Conservation (phyloP, 169 alveolate species). For the Neospora caninum region DNA sequence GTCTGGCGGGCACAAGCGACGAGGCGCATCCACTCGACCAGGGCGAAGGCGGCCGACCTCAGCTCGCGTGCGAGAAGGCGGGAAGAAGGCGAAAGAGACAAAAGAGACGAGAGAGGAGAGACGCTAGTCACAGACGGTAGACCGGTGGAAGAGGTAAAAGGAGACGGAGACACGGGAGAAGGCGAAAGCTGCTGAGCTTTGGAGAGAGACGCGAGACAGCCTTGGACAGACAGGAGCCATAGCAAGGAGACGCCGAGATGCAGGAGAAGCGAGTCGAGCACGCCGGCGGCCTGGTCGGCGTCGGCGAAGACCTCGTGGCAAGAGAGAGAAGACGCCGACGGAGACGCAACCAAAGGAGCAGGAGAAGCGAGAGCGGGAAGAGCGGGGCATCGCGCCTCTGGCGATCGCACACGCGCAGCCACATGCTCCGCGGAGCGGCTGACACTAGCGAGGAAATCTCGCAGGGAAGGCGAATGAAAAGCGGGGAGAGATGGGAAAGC, state of each 20-base stretch:
- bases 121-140: neutral
- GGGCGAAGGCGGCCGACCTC: neutral
- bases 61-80: neutral
- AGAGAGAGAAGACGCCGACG: neutral
- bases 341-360: neutral
- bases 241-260: neutral
- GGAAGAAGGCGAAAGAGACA: neutral
- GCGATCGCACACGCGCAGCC: no score
- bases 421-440: no score
- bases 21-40: neutral
- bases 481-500: no score
- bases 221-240: neutral
- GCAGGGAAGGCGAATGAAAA: no score
- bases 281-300: neutral
- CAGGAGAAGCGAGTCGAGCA: neutral
- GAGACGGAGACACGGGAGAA: neutral
- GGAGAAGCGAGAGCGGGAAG: neutral
- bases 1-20: neutral
- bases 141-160: neutral
- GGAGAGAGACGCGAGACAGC: neutral
- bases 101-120: neutral
- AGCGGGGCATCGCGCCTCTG: no score
- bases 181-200: neutral
- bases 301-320: neutral
- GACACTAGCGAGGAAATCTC: no score